These are phyloP conservation scores for Setaria viridis DNA, from an alignment of 202 grass and related monocot genomes.

Conservation along the genomic window DNA sequence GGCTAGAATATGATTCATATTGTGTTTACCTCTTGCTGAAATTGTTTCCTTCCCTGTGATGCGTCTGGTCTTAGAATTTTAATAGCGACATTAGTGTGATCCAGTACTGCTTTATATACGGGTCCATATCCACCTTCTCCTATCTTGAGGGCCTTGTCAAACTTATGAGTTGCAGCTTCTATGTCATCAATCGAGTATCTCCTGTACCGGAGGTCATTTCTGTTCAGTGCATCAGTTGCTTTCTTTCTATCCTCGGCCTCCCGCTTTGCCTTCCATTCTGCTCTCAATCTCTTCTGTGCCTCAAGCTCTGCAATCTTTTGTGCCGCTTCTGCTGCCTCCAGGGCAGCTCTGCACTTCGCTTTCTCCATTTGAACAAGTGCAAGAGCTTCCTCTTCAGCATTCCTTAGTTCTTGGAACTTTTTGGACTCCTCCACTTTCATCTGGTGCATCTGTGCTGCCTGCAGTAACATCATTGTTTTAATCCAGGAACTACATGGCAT, in stretches of 20 bases:
- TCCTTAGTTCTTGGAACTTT: conserved; percentile 65
- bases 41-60: conserved; percentile 88
- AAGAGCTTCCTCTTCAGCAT: conserved; percentile 84
- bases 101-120: conserved; percentile 77
- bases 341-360: conserved; percentile 86
- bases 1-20: neutral
- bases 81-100: conserved; percentile 92
- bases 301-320: conserved; percentile 85
- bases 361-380: conserved; percentile 84
- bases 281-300: conserved; percentile 76
- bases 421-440: conserved; percentile 74
- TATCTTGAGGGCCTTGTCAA: conserved; percentile 75
- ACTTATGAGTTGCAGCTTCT: conserved; percentile 79
- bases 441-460: conserved; percentile 79
- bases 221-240: conserved; percentile 56
- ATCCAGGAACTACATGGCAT: neutral
- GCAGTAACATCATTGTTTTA: conserved; percentile 44
- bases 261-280: conserved; percentile 73
- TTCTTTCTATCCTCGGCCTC: conserved; percentile 76
- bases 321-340: conserved; percentile 86
- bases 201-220: conserved; percentile 71
- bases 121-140: conserved; percentile 98
- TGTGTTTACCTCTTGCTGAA: conserved; percentile 91
- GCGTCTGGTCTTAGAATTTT: conserved; percentile 92
- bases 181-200: conserved; percentile 97